Percentiles rank a stretch among this genome's conserved stretches.
These are phyloP conservation scores for Yamadazyma sp. DNA, from an alignment of 805 yeast species.

Conservation along the genomic window DNA sequence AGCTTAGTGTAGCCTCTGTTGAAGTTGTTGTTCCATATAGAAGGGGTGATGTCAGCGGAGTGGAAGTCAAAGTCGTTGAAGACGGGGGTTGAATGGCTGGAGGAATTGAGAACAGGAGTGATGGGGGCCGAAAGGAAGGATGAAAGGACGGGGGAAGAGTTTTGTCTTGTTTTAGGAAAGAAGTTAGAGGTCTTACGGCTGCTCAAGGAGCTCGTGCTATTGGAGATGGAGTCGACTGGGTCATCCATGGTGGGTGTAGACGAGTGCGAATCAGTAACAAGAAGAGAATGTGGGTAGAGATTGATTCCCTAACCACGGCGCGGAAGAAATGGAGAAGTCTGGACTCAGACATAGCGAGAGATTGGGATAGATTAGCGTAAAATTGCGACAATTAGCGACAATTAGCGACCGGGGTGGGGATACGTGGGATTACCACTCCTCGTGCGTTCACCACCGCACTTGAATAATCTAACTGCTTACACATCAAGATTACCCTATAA, in stretches of 20 bases:
- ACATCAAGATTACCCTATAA: not conserved
- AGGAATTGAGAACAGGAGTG: constrained; percentile 14
- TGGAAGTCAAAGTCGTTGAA: constrained; percentile 17
- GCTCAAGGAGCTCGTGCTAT: constrained; percentile 11
- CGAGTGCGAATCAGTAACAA: not conserved
- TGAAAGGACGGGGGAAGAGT: constrained; percentile 9
- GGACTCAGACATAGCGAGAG: not conserved
- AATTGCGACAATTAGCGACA: too few relatives aligned
- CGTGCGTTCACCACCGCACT: too few relatives aligned
- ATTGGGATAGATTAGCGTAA: too few relatives aligned
- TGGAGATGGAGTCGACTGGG: constrained; percentile 14
- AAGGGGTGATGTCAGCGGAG: constrained; percentile 2
- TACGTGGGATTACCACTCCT: too few relatives aligned
- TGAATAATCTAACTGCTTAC: not conserved
- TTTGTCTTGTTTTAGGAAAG: constrained; percentile 11
- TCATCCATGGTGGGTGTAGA: constrained; percentile 12
- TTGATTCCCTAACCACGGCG: not conserved
- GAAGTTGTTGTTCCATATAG: constrained; percentile 10
- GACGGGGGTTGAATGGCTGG: constrained; percentile 14
- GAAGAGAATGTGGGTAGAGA: not conserved
- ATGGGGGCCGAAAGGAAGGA: constrained; percentile 17
- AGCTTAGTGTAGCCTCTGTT: constrained; percentile 6
- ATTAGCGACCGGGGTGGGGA: too few relatives aligned
- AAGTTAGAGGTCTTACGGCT: constrained; percentile 17
- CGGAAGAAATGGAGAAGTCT: not conserved